Conservation (phyloP, 2,329 filamentous ascomycete genomes). For the Lachnellula willkommii region DNA sequence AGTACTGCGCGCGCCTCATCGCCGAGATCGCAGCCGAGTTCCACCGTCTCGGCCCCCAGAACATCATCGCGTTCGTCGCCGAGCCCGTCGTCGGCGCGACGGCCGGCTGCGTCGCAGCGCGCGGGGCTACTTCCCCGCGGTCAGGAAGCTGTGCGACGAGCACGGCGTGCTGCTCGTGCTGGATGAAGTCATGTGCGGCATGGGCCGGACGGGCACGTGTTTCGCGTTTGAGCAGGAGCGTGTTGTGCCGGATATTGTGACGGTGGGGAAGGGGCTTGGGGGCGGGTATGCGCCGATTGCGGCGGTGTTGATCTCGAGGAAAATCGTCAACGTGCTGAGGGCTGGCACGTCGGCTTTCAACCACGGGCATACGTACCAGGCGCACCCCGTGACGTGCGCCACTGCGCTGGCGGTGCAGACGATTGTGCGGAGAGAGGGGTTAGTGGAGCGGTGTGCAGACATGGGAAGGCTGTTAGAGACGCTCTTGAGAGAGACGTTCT, state of each 20-base stretch:
- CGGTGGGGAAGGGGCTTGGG: slow-evolving; percentile 58
- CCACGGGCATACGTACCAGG: slow-evolving; percentile 47
- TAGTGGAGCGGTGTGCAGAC: slow-evolving; percentile 49
- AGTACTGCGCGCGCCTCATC: slow-evolving; percentile 51
- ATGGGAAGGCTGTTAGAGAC: slow-evolving; percentile 45
- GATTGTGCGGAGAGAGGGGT: slow-evolving; percentile 49
- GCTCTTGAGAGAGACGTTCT: slow-evolving; percentile 38
- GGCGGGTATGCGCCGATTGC: slow-evolving; percentile 57
- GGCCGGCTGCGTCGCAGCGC: slow-evolving; percentile 61
- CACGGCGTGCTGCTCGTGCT: slow-evolving; percentile 66
- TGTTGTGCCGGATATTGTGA: slow-evolving; percentile 55
- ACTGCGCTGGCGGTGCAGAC: slow-evolving; percentile 56
- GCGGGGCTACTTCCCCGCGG: slow-evolving; percentile 60
- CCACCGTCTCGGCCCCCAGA: slow-evolving; percentile 49
- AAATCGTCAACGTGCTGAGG: slow-evolving; percentile 38
- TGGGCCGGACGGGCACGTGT: slow-evolving; percentile 44
- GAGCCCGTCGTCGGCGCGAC: slow-evolving; percentile 64
- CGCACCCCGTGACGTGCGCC: slow-evolving; percentile 50
- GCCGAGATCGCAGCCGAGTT: slow-evolving; percentile 58
- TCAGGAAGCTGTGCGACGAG: slow-evolving; percentile 59
- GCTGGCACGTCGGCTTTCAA: slow-evolving; percentile 6
- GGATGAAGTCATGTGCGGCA: slow-evolving; percentile 63
- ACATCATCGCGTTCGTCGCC: slow-evolving; percentile 57
- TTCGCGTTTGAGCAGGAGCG: slow-evolving; percentile 49
- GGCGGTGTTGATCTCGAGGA: slow-evolving; percentile 46